Percentiles rank a stretch among this genome's conserved stretches.
These are phyloP conservation scores for Coniella lustricola DNA, from an alignment of 2,329 filamentous ascomycete species.

Conservation along the genomic window DNA sequence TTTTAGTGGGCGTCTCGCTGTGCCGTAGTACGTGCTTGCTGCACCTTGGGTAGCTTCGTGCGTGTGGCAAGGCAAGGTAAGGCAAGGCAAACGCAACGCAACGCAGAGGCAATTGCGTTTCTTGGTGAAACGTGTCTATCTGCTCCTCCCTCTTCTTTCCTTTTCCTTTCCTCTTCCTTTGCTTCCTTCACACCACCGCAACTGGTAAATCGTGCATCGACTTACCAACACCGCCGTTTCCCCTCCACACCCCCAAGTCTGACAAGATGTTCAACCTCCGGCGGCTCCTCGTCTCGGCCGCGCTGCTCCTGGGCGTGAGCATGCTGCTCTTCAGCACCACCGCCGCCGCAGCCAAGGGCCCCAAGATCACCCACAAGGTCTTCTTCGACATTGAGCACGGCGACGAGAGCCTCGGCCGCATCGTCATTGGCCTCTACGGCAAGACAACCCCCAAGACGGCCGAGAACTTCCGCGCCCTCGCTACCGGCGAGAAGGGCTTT, in stretches of 20 bases:
- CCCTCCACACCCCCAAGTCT: conserved; percentile 25
- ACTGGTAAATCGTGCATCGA: conserved; percentile 6
- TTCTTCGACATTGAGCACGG: conserved; percentile 79
- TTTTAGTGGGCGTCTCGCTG: not conserved
- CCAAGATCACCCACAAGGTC: conserved; percentile 94
- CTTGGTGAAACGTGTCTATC: conserved; percentile 15
- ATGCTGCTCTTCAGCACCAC: conserved; percentile 71
- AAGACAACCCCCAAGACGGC: conserved; percentile 74
- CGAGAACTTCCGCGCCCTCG: conserved; percentile 71
- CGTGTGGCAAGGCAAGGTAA: conserved; percentile 11
- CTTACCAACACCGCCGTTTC: conserved; percentile 7
- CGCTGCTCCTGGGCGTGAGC: conserved; percentile 69
- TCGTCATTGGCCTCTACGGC: conserved; percentile 79
- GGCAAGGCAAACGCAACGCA: no score
- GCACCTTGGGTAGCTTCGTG: conserved; percentile 6
- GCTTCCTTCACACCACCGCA: not conserved
- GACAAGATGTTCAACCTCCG: conserved; percentile 64
- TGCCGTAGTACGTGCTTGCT: conserved; percentile 5
- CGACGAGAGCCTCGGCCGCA: conserved; percentile 64
- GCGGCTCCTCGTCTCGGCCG: conserved; percentile 61
- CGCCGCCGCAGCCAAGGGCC: conserved; percentile 71
- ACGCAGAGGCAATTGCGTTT: not conserved
- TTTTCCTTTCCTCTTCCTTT: conserved; percentile 1
- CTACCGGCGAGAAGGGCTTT: conserved; percentile 80
- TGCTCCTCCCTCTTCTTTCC: conserved; percentile 11